phyloP scores from a whole-genome alignment of 2,329 filamentous ascomycete species.

The Aspergillus novofumigatus region DNA sequence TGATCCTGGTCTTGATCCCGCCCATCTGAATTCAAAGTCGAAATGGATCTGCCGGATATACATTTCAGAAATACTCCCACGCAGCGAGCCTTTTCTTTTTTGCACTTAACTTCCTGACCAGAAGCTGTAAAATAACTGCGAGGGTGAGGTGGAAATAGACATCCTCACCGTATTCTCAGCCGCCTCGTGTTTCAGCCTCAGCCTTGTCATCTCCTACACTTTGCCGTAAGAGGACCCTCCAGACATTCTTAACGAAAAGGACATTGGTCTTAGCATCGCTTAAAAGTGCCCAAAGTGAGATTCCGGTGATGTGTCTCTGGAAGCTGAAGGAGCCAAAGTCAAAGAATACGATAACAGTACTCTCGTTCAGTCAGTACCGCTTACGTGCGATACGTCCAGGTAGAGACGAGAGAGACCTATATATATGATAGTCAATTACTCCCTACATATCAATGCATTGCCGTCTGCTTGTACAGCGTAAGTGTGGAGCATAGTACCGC shows the following conservation, averaged over 20 bases:
- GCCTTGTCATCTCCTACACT: background rate
- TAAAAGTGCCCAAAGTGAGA: background rate
- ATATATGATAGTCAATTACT: background rate
- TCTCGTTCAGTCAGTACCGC: too few relatives aligned
- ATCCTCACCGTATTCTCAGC: background rate
- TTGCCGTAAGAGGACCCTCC: background rate
- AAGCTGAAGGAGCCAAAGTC: too few relatives aligned
- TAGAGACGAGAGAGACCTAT: background rate
- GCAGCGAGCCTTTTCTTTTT: background rate
- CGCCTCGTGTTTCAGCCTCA: background rate
- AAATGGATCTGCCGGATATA: background rate
- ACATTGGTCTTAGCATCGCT: background rate
- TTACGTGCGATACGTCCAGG: too few relatives aligned
- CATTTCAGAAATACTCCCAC: background rate
- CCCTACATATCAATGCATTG: background rate
- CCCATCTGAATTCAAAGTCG: background rate
- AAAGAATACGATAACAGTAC: background rate
- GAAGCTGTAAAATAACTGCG: background rate
- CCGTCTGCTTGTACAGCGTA: background rate
- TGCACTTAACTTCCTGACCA: background rate
- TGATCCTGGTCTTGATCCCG: background rate
- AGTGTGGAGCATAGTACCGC: background rate
- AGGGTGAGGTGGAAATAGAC: background rate
- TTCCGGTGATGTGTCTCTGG: background rate
- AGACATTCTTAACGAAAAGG: background rate